Conservation (phyloP, 306 rosid species). For the Lotus japonicus region DNA sequence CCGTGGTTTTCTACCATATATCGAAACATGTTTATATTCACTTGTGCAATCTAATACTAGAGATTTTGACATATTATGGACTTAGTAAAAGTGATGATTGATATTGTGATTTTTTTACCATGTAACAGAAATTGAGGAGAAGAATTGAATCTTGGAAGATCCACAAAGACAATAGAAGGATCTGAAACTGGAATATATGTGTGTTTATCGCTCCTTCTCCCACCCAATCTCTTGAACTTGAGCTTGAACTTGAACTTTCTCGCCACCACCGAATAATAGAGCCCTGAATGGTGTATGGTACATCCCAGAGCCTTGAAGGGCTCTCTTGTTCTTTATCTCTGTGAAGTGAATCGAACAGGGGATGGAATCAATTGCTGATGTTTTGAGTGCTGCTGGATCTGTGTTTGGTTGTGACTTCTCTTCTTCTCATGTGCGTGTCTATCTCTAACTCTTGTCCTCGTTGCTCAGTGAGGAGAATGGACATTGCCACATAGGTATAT, state of each 20-base stretch:
- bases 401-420: not conserved
- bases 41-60: too few relatives aligned
- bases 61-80: too few relatives aligned
- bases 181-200: too few relatives aligned
- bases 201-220: constrained; percentile 52
- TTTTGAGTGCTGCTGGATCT: not conserved
- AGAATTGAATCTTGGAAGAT: too few relatives aligned
- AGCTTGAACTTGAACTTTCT: constrained; percentile 32
- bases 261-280: constrained; percentile 28
- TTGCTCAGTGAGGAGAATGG: not conserved
- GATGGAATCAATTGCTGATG: not conserved
- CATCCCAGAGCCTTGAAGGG: constrained; percentile 45
- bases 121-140: not conserved
- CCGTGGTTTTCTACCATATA: too few relatives aligned
- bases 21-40: too few relatives aligned
- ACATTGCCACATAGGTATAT: not conserved
- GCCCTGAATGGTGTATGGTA: constrained; percentile 24
- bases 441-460: too few relatives aligned
- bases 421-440: not conserved
- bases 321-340: not conserved
- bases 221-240: constrained; percentile 40
- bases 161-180: too few relatives aligned
- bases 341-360: not conserved
- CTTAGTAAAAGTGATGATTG: too few relatives aligned
- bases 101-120: not conserved